Evolutionary conservation across 768 basidiomycete species (phyloP).

Genomic region (Mycena galericulata): DNA sequence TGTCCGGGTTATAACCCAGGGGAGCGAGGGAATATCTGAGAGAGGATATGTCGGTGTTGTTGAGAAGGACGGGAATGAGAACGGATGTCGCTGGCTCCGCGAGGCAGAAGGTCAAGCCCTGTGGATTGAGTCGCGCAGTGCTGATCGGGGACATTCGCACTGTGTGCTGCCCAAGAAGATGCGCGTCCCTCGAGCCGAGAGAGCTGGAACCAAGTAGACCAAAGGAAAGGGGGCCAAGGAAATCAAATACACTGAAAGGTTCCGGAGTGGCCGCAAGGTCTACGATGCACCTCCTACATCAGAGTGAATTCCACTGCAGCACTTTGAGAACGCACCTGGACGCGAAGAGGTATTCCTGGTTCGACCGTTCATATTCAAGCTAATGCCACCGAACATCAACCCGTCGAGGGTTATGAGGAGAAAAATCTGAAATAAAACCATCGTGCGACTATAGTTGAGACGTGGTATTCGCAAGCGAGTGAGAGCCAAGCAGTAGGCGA

Average conservation of each 20-base stretch:
- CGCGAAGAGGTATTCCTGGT: conserved; percentile 23
- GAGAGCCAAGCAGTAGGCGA: conserved; percentile 67
- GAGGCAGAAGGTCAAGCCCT: conserved; percentile 79
- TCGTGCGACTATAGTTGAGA: conserved; percentile 72
- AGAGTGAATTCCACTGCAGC: conserved; percentile 38
- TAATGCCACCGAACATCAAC: conserved; percentile 78
- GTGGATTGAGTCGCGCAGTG: conserved; percentile 90
- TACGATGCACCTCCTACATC: conserved; percentile 21
- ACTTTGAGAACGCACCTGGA: conserved; percentile 44
- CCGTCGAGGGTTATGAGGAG: conserved; percentile 74
- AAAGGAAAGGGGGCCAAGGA: conserved; percentile 63
- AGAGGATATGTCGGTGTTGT: conserved; percentile 84
- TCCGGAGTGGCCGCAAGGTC: conserved; percentile 56
- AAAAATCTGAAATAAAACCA: conserved; percentile 72
- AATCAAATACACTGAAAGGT: conserved; percentile 59
- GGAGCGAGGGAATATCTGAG: conserved; percentile 82
- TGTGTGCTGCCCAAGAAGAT: conserved; percentile 88
- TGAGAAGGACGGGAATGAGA: conserved; percentile 87
- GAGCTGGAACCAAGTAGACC: conserved; percentile 60
- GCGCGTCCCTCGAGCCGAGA: conserved; percentile 57
- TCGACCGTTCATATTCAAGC: conserved; percentile 57
- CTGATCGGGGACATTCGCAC: conserved; percentile 94
- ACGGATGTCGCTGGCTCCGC: conserved; percentile 63
- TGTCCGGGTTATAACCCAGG: conserved; percentile 59
- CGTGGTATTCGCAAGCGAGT: conserved; percentile 80